Percentiles rank a stretch among this genome's conserved stretches.
phyloP scores from a whole-genome alignment of 495 filamentous ascomycete species.

The Trichoderma orchidacearum region DNA sequence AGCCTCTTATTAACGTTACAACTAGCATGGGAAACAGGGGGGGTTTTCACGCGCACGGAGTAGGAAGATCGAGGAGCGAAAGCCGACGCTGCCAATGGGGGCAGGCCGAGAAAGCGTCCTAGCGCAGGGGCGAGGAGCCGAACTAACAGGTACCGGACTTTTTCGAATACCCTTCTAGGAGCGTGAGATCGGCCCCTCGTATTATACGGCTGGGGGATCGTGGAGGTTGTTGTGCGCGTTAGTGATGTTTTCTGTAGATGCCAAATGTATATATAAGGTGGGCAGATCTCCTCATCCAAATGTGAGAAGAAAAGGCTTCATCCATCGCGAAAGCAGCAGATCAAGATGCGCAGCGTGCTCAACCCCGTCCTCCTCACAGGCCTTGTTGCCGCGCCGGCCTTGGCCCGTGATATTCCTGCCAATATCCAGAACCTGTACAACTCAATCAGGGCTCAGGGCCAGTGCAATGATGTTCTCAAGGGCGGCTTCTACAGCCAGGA shows the following conservation, averaged over 20 bases:
- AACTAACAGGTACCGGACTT: no score
- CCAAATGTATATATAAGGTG: no score
- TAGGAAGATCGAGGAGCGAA: background rate
- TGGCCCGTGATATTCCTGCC: slow-evolving; percentile 14
- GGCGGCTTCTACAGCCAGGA: slow-evolving; percentile 15
- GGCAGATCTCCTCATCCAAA: no score
- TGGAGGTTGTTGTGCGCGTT: no score
- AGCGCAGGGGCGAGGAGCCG: background rate
- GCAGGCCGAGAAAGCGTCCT: background rate
- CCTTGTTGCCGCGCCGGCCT: background rate
- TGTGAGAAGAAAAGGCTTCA: background rate
- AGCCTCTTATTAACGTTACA: slow-evolving; percentile 1
- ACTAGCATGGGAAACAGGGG: background rate
- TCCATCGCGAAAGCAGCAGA: background rate
- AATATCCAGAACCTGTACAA: slow-evolving; percentile 15
- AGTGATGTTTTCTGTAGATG: no score
- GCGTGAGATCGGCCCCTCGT: no score
- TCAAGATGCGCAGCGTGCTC: background rate
- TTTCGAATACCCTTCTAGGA: no score
- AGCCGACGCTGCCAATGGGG: background rate
- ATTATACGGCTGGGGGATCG: no score
- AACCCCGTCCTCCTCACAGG: background rate
- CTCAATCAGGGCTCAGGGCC: slow-evolving; percentile 10
- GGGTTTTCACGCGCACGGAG: no score
- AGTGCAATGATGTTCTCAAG: slow-evolving; percentile 11